Evolutionary conservation across 352 stramenopile genomes (phyloP), one percentile per base, ranked within the genome.

Genomic region (Phytophthora chlamydospora): DNA sequence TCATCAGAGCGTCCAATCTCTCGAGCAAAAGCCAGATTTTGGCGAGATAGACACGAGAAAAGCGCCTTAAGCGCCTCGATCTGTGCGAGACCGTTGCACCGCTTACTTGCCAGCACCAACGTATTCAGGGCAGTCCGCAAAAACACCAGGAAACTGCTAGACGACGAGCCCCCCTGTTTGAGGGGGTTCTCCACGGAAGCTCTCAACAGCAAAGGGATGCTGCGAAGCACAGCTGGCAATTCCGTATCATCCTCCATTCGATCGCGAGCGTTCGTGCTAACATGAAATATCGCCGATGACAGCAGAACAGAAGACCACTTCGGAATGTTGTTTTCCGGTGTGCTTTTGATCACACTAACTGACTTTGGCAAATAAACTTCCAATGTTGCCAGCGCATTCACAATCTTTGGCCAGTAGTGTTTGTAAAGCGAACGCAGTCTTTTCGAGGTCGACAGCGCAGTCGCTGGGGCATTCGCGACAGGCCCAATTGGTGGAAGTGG

Each of bases 381-480:
- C 2, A 65, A 33, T 24, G 51, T 47, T 39, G 74, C 75, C 45
- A 90, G 73, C 0, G 76, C 78, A 46, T 76, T 58, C 6, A 76
- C 58, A 47, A 89, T 83, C 50, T 66, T 61, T 11, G 81, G 75
- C 81, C 81, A 90, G 52, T 85, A 88, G 7, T 58, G 73, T 42
- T 86, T 88, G 47, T 77, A 88, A 19, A 86, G 50, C 14, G 71
- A 60, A 32, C 53, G 61, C 12, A 73, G 39, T 13, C 42, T 49
- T 19, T 79, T 75, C 0, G 48, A 54, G 9, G 46, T 32, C 4
- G 57, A 59, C 29, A 57, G 44, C 14, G 38, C 47, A 40, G 40
- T 10, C 5, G 43, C 27, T 52, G 65, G 24, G 35, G 52, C 34
- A 31, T 43, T 52, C 4, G 45, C 44, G 50, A 33, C 24, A 55